A percentile compares a stretch with the other conserved stretches of the same genome.
Evolutionary conservation across 2,329 filamentous ascomycete species (phyloP).

Genomic region (Penicillium sp.): DNA sequence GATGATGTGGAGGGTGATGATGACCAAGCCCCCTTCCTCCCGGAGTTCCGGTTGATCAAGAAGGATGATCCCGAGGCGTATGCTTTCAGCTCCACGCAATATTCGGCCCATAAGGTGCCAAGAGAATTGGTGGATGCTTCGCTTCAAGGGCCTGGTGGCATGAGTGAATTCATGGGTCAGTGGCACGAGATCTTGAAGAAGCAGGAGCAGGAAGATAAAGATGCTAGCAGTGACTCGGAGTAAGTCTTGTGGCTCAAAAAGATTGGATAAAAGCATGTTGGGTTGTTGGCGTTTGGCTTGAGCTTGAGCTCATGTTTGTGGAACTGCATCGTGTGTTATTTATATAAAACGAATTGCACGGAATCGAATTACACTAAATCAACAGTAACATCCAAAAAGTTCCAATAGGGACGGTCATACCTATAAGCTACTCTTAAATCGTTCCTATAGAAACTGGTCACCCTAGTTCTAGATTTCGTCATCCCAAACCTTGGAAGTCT

Average conservation of each 20-base stretch:
- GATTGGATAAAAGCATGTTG: constrained; percentile 1
- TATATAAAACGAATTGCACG: neutral
- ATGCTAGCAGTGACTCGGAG: constrained; percentile 35
- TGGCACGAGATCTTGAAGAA: constrained; percentile 65
- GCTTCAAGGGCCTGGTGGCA: constrained; percentile 68
- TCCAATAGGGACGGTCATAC: too few relatives aligned
- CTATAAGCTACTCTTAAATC: too few relatives aligned
- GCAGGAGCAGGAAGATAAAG: constrained; percentile 43
- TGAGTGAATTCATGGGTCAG: constrained; percentile 77
- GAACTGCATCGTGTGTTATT: neutral
- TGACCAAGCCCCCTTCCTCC: constrained; percentile 55
- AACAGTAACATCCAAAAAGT: too few relatives aligned
- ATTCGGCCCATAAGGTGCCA: constrained; percentile 93
- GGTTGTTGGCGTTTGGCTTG: constrained; percentile 15
- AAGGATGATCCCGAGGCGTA: constrained; percentile 87
- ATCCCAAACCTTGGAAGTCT: too few relatives aligned
- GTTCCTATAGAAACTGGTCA: too few relatives aligned
- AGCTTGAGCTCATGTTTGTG: neutral
- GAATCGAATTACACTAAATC: neutral
- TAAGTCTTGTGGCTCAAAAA: neutral
- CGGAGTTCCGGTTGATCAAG: constrained; percentile 80
- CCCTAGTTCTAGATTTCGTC: too few relatives aligned
- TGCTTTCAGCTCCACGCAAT: constrained; percentile 80
- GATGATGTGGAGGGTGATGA: constrained; percentile 57
- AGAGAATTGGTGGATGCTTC: constrained; percentile 82